A percentile compares a stretch with the other conserved stretches of the same genome.
Conservation (phyloP, 2,329 filamentous ascomycete genomes). For the Lachnellula occidentalis region DNA sequence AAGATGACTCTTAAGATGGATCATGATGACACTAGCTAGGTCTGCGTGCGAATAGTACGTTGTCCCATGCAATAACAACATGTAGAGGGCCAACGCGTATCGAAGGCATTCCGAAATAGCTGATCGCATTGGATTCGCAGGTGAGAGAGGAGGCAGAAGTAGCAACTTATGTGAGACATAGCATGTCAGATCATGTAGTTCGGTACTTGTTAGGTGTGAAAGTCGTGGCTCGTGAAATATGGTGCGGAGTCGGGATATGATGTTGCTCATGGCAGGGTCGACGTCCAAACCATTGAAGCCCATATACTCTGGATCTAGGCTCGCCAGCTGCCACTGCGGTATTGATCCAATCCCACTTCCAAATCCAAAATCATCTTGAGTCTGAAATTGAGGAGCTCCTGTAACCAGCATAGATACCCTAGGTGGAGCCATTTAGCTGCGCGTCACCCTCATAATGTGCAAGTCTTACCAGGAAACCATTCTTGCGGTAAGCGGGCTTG, state of each 20-base stretch:
- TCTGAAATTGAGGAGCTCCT: constrained; percentile 46
- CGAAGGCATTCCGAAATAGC: constrained; percentile 41
- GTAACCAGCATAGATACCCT: constrained; percentile 55
- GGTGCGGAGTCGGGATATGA: constrained; percentile 14
- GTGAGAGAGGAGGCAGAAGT: constrained; percentile 11
- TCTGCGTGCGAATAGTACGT: constrained; percentile 50
- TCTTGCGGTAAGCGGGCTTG: constrained; percentile 21
- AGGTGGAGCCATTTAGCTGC: no score
- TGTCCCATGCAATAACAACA: constrained; percentile 48
- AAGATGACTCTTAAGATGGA: constrained; percentile 32
- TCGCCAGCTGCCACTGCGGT: constrained; percentile 40
- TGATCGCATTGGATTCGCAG: constrained; percentile 4
- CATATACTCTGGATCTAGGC: neutral
- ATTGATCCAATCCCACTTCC: constrained; percentile 46
- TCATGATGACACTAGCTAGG: constrained; percentile 34
- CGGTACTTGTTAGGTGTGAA: constrained; percentile 22
- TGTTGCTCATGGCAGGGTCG: constrained; percentile 10
- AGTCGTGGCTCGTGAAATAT: constrained; percentile 33
- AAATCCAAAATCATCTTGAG: constrained; percentile 43
- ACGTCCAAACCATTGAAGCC: constrained; percentile 24
- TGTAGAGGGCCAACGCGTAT: constrained; percentile 43
- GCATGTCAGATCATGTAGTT: constrained; percentile 50
- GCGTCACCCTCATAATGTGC: no score
- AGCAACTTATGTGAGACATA: constrained; percentile 49
- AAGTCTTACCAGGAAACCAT: constrained; percentile 22